phyloP scores from a whole-genome alignment of 2,329 filamentous ascomycete genomes.

The Chaetomiaceae sp. region DNA sequence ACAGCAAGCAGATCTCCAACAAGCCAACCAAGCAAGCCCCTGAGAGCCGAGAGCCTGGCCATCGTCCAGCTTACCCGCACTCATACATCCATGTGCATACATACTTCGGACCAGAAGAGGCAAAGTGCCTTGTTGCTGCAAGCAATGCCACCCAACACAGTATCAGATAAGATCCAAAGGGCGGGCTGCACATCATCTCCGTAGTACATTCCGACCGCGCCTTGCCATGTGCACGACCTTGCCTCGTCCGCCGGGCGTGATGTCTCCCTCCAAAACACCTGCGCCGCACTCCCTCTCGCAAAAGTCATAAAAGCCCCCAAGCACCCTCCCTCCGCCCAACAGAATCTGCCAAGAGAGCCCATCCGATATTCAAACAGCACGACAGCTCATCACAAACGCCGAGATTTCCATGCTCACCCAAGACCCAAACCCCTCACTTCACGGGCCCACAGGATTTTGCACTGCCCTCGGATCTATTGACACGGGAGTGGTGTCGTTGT shows the following conservation, averaged over 20 bases:
- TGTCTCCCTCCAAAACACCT: neutral
- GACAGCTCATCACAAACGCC: neutral
- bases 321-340: neutral
- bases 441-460: constrained; percentile 9
- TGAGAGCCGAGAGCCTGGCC: neutral
- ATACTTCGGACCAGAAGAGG: no score
- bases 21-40: no score
- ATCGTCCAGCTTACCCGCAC: neutral
- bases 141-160: neutral
- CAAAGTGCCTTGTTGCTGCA: neutral
- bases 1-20: constrained; percentile 4
- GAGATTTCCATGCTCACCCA: neutral
- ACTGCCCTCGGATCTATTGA: constrained; percentile 11
- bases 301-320: no score
- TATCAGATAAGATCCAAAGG: neutral
- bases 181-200: no score
- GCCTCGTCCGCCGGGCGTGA: neutral
- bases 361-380: neutral
- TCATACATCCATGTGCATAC: no score
- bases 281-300: neutral
- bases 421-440: neutral
- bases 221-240: neutral
- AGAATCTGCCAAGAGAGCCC: constrained; percentile 7
- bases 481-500: no score
- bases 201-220: no score